These are phyloP conservation scores for Bruguiera sexangula DNA, from an alignment of 345 rosid species.

Conservation along the genomic window DNA sequence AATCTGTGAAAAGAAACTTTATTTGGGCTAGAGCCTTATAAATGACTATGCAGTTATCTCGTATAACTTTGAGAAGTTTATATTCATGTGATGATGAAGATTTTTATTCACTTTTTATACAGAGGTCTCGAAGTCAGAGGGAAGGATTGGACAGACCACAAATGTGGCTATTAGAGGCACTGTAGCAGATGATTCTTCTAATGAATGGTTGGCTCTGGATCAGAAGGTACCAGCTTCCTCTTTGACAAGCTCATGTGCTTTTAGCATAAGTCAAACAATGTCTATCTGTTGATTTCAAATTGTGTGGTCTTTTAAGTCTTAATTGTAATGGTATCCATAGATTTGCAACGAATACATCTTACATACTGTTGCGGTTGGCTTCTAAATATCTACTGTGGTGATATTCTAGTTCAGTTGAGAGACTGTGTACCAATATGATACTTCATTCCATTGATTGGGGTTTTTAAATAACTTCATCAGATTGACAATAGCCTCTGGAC, in stretches of 20 bases:
- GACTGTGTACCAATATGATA: too few species aligned
- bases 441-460: neutral
- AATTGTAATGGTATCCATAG: too few species aligned
- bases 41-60: too few species aligned
- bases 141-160: slow-evolving; percentile 91
- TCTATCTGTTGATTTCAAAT: neutral
- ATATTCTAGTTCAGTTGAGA: too few species aligned
- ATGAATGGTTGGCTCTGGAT: slow-evolving; percentile 89
- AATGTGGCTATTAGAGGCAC: slow-evolving; percentile 91
- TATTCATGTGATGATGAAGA: too few species aligned
- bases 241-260: neutral
- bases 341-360: neutral
- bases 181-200: slow-evolving; percentile 74
- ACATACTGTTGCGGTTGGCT: neutral
- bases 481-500: neutral
- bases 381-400: too few species aligned
- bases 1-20: too few species aligned
- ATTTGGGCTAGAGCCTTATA: too few species aligned
- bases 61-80: too few species aligned
- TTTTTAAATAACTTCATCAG: neutral
- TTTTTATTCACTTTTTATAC: slow-evolving; percentile 15
- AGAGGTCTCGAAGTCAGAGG: slow-evolving; percentile 92
- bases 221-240: slow-evolving; percentile 55
- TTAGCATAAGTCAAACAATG: neutral
- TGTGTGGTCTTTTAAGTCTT: too few species aligned